Evolutionary conservation across 169 alveolate genomes (phyloP).

Genomic region (Eimeria praecox): DNA sequence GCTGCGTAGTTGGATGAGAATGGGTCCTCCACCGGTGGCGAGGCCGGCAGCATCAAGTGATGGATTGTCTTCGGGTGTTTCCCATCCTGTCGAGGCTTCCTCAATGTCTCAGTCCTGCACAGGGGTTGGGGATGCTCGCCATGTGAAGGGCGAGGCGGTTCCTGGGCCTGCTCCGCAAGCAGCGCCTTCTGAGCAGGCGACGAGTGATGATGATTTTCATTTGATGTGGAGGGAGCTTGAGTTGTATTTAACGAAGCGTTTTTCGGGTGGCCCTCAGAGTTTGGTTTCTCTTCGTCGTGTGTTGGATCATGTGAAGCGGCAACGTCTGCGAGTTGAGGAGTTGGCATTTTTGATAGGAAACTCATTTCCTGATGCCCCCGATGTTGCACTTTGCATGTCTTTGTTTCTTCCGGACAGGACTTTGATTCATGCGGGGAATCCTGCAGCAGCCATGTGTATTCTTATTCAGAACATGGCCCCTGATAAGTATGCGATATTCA

Average conservation of each 20-base stretch:
- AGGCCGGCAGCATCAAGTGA: not conserved
- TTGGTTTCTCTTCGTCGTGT: slow-evolving; percentile 46
- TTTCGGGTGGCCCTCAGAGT: slow-evolving; percentile 55
- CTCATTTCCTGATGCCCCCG: slow-evolving; percentile 64
- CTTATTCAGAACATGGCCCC: slow-evolving; percentile 80
- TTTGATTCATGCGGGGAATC: slow-evolving; percentile 56
- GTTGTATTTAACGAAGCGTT: slow-evolving; percentile 65
- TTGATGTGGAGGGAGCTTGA: slow-evolving; percentile 76
- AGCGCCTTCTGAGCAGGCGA: slow-evolving; percentile 32
- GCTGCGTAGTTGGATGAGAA: not conserved
- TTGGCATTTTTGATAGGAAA: slow-evolving; percentile 72
- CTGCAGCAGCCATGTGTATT: slow-evolving; percentile 77
- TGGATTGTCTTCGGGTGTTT: not conserved
- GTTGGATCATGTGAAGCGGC: slow-evolving; percentile 52
- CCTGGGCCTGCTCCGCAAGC: slow-evolving; percentile 31
- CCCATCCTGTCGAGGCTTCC: slow-evolving; percentile 4
- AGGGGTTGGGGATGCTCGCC: not conserved
- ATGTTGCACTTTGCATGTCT: slow-evolving; percentile 72
- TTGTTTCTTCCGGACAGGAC: slow-evolving; percentile 70
- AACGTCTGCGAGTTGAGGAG: slow-evolving; percentile 74
- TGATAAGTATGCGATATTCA: slow-evolving; percentile 70
- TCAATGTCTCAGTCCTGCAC: not conserved
- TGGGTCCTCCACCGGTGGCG: slow-evolving; percentile 7
- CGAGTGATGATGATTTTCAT: slow-evolving; percentile 57
- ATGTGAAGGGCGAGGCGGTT: not conserved